Evolutionary conservation across 2,329 filamentous ascomycete genomes (phyloP).

Genomic region (Phialophora verrucosa): DNA sequence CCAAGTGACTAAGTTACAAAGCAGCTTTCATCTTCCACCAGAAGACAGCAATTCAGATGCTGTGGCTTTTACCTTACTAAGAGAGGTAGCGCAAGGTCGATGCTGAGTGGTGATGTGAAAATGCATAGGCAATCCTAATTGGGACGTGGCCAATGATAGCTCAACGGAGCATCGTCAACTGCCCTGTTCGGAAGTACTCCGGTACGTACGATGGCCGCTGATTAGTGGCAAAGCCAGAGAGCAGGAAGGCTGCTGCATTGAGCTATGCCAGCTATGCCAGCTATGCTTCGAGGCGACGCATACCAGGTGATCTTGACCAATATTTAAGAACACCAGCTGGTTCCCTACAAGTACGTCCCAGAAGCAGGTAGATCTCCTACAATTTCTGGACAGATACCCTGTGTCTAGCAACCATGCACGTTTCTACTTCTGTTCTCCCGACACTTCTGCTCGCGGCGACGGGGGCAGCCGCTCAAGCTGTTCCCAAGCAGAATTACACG

Average conservation of each 20-base stretch:
- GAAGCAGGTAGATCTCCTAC: not conserved
- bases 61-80: not conserved
- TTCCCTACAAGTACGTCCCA: not conserved
- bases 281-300: not conserved
- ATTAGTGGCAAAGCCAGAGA: not conserved
- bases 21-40: slow-evolving; percentile 3
- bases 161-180: not conserved
- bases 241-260: not conserved
- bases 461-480: slow-evolving; percentile 12
- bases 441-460: slow-evolving; percentile 17
- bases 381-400: not conserved
- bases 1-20: not conserved
- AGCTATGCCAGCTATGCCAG: not conserved
- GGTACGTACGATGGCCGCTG: not conserved
- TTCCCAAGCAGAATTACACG: slow-evolving; percentile 28
- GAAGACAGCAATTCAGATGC: not conserved
- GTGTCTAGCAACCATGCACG: slow-evolving; percentile 12
- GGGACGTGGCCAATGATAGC: not conserved
- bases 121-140: not conserved
- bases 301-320: not conserved
- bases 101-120: slow-evolving; percentile 1
- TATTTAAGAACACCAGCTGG: slow-evolving; percentile 7
- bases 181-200: not conserved
- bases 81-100: not conserved
- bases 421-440: slow-evolving; percentile 8